Evolutionary conservation across 2,329 filamentous ascomycete species (phyloP).

Genomic region (Zymoseptoria brevis): DNA sequence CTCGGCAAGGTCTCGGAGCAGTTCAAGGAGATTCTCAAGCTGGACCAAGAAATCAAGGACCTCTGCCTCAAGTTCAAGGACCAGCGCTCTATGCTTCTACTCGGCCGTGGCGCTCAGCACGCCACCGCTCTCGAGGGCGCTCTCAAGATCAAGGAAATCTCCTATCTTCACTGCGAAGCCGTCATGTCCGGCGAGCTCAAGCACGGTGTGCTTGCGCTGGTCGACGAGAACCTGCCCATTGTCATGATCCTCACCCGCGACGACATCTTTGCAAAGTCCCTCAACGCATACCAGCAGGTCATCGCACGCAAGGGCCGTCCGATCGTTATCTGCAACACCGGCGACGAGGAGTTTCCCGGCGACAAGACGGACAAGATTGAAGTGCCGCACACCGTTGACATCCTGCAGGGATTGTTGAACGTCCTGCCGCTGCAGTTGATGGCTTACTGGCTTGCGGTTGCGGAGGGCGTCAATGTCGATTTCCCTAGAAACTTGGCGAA

Average conservation of each 20-base stretch:
- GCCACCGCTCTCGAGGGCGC: conserved; percentile 95
- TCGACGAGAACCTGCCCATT: conserved; percentile 97
- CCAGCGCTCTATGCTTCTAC: conserved; percentile 89
- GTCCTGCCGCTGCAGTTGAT: conserved; percentile 96
- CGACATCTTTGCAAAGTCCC: conserved; percentile 93
- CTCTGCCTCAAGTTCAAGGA: conserved; percentile 92
- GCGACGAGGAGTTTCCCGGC: conserved; percentile 79
- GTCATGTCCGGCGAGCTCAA: conserved; percentile 99
- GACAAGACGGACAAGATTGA: conserved; percentile 94
- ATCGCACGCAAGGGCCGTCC: conserved; percentile 92
- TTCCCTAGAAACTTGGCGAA: conserved; percentile 98
- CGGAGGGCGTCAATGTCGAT: conserved; percentile 92
- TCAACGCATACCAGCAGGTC: conserved; percentile 99
- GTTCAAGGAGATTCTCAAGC: conserved; percentile 83
- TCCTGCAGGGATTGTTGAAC: conserved; percentile 92
- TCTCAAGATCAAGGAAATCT: conserved; percentile 99
- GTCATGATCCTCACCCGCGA: conserved; percentile 99
- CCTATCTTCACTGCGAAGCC: conserved; percentile 97
- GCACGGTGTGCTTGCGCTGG: conserved; percentile 93
- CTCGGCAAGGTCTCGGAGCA: conserved; percentile 79
- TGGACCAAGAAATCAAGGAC: conserved; percentile 89
- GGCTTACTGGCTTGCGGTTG: conserved; percentile 96
- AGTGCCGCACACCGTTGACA: conserved; percentile 91
- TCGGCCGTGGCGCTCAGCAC: conserved; percentile 93
- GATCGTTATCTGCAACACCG: conserved; percentile 95